Conservation (phyloP, 108 stramenopile genomes). For the Cylindrotheca fusiformis region DNA sequence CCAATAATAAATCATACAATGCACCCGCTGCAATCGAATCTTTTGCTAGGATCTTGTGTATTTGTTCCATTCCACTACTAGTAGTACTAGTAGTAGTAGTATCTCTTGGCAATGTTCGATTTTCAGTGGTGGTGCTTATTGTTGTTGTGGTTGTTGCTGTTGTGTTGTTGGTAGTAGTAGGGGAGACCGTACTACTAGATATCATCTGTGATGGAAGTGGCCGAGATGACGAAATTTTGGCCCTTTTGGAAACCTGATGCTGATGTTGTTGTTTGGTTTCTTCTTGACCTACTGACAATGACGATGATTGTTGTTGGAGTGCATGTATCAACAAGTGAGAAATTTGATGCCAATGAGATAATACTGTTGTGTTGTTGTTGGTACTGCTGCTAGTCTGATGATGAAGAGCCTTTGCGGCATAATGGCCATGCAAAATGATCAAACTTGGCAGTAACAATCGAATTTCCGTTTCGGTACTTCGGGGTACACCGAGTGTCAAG, state of each 20-base stretch:
- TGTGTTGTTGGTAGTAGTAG: too few species aligned
- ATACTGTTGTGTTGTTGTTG: constrained; percentile 4
- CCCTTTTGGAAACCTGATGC: not conserved
- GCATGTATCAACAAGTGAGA: constrained; percentile 65
- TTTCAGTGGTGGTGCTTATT: not conserved
- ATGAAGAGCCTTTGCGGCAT: not conserved
- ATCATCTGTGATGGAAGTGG: too few species aligned
- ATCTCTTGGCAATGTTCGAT: not conserved
- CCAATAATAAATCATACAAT: constrained; percentile 61
- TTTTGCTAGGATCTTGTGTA: constrained; percentile 5
- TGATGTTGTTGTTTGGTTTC: not conserved
- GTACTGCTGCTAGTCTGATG: not conserved
- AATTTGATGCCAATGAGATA: constrained; percentile 55
- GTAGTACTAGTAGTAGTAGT: not conserved
- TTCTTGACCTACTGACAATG: not conserved
- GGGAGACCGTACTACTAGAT: not conserved
- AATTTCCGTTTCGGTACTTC: constrained; percentile 32
- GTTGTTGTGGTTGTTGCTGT: not conserved
- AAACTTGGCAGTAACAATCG: constrained; percentile 55
- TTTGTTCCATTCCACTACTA: not conserved
- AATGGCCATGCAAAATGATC: constrained; percentile 40
- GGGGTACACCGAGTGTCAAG: constrained; percentile 65
- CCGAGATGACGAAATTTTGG: too few species aligned
- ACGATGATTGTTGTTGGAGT: constrained; percentile 45
- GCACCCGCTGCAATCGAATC: constrained; percentile 35